These are phyloP conservation scores for Xylaria sp. DNA, from an alignment of 2,329 filamentous ascomycete species.

Conservation along the genomic window DNA sequence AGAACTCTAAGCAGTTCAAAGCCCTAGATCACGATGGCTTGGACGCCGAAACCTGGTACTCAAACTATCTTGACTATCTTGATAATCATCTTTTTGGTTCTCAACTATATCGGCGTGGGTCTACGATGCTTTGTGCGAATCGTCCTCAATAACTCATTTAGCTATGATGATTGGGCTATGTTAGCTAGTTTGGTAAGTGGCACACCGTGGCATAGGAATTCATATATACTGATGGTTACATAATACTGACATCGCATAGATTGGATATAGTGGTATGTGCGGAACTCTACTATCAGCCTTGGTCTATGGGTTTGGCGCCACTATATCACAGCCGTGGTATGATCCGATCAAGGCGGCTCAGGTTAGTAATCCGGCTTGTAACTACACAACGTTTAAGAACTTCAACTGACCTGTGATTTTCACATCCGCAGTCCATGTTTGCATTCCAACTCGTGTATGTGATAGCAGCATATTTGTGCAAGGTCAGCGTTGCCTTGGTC, in stretches of 20 bases:
- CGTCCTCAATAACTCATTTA: conserved; percentile 29
- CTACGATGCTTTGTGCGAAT: conserved; percentile 30
- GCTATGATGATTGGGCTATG: conserved; percentile 32
- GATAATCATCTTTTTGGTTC: conserved; percentile 24
- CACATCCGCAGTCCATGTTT: conserved; percentile 18
- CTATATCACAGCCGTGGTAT: conserved; percentile 21
- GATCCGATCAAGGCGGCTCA: conserved; percentile 28
- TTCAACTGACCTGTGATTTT: conserved; percentile 8
- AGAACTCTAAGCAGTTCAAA: background rate
- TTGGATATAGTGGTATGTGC: conserved; percentile 28
- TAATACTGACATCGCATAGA: conserved; percentile 23
- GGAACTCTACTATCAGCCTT: conserved; percentile 20
- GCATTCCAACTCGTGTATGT: conserved; percentile 31
- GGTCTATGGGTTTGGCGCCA: conserved; percentile 29
- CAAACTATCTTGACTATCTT: conserved; percentile 24
- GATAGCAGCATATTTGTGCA: conserved; percentile 24
- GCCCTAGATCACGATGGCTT: conserved; percentile 15
- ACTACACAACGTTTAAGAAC: background rate
- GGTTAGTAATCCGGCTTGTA: conserved; percentile 8
- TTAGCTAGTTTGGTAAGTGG: conserved; percentile 29
- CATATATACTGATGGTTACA: background rate
- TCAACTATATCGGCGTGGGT: conserved; percentile 27
- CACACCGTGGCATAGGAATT: background rate
- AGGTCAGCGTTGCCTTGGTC: conserved; percentile 29
- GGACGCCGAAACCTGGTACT: conserved; percentile 25